Base-by-base conservation (phyloP, 176 grass and related monocot species). In the Raddia guianensis region DNA sequence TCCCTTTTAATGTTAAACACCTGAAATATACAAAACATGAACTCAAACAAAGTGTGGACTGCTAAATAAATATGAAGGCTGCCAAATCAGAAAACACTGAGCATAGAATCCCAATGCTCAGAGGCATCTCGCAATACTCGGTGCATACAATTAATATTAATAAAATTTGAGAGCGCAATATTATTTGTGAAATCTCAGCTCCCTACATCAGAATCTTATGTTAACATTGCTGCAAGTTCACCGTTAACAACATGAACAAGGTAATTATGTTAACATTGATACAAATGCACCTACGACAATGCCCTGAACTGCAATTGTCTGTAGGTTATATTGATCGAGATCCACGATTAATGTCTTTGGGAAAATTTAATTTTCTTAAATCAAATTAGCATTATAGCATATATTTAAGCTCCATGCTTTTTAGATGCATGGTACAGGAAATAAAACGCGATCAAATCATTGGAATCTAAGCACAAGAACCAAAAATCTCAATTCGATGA, bases 401-500 rank as follows among this genome's bases (percentile, higher is more conserved):
- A 63, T 40, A 62, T 19, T 81, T 71, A 40, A 81, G 42, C 77
- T 49, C 43, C 60, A 85, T 74, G 70, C 48, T 74, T 20, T 14
- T 63, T 21, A 75, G 5, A 16, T 65, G 46, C 37, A 76, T 43
- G 10, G 73, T 13, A 13, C 6, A 16, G 5, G 12, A 75, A 57
- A 9, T 59, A 47, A 33, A 5, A 77, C 66, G 15, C 44, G 47
- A 59, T 13, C 34, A 0, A 3, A 40, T 40, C 37, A 40, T 40
- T 40, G 37, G 46, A 51, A 72, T 66, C 15, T 65, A 84, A 65
- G 16, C 56, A 70, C 67, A 77, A 56, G 10, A 37, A 37, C 16
- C 67, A 63, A 9, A 37, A 73, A 49, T 4, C 20, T 45, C n/a
- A 20, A 76, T 49, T 34, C 16, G 76, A 35, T 34, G 46, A 5